Percentiles rank a stretch among this genome's conserved stretches.
Conservation (phyloP, 2,329 filamentous ascomycete genomes). For the Neocucurbitaria cava region DNA sequence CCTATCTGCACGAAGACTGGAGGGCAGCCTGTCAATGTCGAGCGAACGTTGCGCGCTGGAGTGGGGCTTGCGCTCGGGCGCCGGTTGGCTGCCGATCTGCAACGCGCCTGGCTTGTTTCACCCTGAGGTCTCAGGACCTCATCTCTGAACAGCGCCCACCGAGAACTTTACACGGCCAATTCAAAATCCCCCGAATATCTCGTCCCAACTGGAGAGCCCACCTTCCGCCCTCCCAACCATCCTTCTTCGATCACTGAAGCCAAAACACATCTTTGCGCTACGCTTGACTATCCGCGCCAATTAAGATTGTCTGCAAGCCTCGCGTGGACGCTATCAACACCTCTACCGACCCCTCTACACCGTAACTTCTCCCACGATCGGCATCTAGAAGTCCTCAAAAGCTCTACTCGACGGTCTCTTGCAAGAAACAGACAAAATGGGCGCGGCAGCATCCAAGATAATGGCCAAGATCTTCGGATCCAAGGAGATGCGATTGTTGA, state of each 20-base stretch:
- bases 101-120: constrained; percentile 23
- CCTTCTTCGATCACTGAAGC: constrained; percentile 1
- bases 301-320: background rate
- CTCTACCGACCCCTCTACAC: background rate
- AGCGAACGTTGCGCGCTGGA: background rate
- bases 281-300: background rate
- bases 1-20: background rate
- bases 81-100: constrained; percentile 10
- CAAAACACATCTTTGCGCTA: background rate
- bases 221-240: background rate
- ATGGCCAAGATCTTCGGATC: constrained; percentile 99
- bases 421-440: constrained; percentile 70
- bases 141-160: background rate
- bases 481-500: constrained; percentile 97
- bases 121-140: constrained; percentile 11
- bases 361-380: background rate
- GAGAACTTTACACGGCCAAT: background rate
- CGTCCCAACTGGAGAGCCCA: background rate
- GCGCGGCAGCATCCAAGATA: constrained; percentile 88
- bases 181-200: background rate
- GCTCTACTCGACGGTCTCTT: constrained; percentile 2
- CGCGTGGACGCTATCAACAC: constrained; percentile 3
- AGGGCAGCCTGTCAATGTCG: constrained; percentile 5
- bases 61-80: constrained; percentile 3
- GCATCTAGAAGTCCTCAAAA: constrained; percentile 3